Evolutionary conservation across 345 rosid species (phyloP), one percentile per base, ranked within the genome.

Genomic region (Ricinus communis): DNA sequence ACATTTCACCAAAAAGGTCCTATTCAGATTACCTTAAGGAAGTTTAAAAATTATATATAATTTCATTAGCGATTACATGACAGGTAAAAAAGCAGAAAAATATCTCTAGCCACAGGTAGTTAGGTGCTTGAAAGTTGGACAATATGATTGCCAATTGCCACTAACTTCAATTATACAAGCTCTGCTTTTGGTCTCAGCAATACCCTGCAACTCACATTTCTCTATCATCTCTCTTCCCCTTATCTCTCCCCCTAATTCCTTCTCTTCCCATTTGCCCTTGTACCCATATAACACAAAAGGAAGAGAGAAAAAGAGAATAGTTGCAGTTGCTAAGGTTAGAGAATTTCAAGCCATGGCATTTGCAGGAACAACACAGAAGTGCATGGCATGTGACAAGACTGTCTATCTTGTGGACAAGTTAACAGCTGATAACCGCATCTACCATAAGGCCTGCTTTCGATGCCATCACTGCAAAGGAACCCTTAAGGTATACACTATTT

Each of bases 391-490:
- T 69, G 97, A 89, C 77, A 95, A 92, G 85, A 95, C 99, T 22
- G 96, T 95, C 56, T 95, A 95, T 74, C 89, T 92, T 27, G 99
- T 95, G 10, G 99, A 92, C 72, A 90, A 92, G 89, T 81, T 95
- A 68, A 92, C 99, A 4, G 97, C 99, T n/a, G 99, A 95, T 70
- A 95, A 90, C 74, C 85, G 99, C 18, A 68, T 86, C 33, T 95
- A 87, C 76, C 97, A 95, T 84, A 90, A 90, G 84, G 91, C 97
- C 57, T 92, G 97, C 81, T 95, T 95, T 87, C 81, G 99, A 58
- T 95, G 98, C 89, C 99, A 95, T 81, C 99, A 95, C 86, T 95
- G 99, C 89, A 89, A 84, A 82, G 99, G 99, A 79, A 95, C 97
- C 66, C 96, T 95, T 83, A 92, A 95, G 96, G 99, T 90, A 58